A percentile compares a stretch with the other conserved stretches of the same genome.
phyloP scores from a whole-genome alignment of 1,139 yeast species.

The Geotrichum bryndzae region DNA sequence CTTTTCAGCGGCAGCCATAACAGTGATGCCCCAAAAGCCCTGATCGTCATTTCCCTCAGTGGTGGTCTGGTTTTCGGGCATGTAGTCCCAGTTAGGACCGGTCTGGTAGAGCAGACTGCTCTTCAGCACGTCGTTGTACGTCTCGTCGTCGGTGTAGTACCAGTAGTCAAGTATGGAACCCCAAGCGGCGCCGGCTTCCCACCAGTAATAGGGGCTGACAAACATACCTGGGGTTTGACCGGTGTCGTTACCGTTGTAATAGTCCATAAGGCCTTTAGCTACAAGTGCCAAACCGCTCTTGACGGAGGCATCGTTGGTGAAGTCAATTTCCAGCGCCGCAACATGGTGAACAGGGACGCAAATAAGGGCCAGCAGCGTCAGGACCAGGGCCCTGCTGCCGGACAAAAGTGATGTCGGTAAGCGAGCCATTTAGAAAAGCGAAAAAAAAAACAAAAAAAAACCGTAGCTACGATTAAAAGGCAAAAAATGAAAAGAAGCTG shows the following conservation, averaged over 20 bases:
- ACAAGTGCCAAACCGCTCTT: slow-evolving; percentile 47
- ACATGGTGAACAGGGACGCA: not conserved
- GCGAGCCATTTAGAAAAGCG: not conserved
- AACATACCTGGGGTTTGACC: slow-evolving; percentile 69
- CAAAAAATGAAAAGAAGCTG: not conserved
- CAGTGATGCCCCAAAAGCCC: slow-evolving; percentile 85
- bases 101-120: slow-evolving; percentile 58
- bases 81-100: slow-evolving; percentile 61
- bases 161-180: slow-evolving; percentile 68
- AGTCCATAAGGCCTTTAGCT: slow-evolving; percentile 61
- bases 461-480: not conserved
- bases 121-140: slow-evolving; percentile 50
- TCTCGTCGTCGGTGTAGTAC: slow-evolving; percentile 55
- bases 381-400: not conserved
- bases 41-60: slow-evolving; percentile 92
- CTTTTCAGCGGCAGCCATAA: slow-evolving; percentile 75
- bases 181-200: slow-evolving; percentile 91
- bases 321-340: slow-evolving; percentile 19
- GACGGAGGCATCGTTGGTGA: slow-evolving; percentile 1
- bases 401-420: not conserved
- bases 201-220: slow-evolving; percentile 77
- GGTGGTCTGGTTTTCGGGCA: slow-evolving; percentile 68
- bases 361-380: not conserved
- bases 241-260: slow-evolving; percentile 53
- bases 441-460: not conserved